Evolutionary conservation across 1,284 basidiomycete species (phyloP).

Genomic region (Puccinia polysora): DNA sequence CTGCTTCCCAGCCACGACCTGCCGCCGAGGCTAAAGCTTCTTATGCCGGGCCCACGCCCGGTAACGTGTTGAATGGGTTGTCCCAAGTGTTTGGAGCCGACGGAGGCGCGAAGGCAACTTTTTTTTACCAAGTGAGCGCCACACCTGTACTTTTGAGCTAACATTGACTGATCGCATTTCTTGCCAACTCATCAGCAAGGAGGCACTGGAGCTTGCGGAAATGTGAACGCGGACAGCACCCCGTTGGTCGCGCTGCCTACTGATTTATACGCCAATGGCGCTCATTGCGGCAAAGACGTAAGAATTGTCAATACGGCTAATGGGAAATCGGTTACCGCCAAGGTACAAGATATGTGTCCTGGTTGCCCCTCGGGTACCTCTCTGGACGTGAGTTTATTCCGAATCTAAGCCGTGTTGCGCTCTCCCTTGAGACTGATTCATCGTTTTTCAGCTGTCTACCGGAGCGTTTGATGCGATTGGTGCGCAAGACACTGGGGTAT

Average conservation of each 20-base stretch:
- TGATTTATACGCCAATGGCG: slow-evolving; percentile 33
- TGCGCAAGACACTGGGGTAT: slow-evolving; percentile 19
- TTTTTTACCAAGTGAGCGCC: slow-evolving; percentile 34
- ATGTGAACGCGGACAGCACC: slow-evolving; percentile 26
- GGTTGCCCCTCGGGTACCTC: slow-evolving; percentile 30
- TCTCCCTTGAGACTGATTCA: neutral
- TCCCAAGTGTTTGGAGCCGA: slow-evolving; percentile 34
- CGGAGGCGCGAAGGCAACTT: slow-evolving; percentile 36
- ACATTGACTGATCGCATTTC: neutral
- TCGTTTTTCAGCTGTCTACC: slow-evolving; percentile 29
- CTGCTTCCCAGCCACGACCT: neutral
- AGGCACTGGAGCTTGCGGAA: slow-evolving; percentile 39
- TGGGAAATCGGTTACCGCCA: slow-evolving; percentile 35
- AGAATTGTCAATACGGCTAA: slow-evolving; percentile 39
- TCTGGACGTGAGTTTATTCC: slow-evolving; percentile 19
- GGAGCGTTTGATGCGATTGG: slow-evolving; percentile 41
- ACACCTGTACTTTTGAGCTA: too few species aligned
- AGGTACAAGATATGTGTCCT: slow-evolving; percentile 42
- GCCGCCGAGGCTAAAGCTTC: neutral
- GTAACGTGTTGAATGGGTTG: slow-evolving; percentile 2
- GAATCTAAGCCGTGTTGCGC: neutral
- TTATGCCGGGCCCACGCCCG: neutral
- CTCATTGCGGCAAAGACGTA: slow-evolving; percentile 37
- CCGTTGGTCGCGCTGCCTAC: slow-evolving; percentile 37
- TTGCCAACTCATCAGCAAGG: slow-evolving; percentile 16